phyloP scores from a whole-genome alignment of 106 monocot species.

The Chionographis japonica region DNA sequence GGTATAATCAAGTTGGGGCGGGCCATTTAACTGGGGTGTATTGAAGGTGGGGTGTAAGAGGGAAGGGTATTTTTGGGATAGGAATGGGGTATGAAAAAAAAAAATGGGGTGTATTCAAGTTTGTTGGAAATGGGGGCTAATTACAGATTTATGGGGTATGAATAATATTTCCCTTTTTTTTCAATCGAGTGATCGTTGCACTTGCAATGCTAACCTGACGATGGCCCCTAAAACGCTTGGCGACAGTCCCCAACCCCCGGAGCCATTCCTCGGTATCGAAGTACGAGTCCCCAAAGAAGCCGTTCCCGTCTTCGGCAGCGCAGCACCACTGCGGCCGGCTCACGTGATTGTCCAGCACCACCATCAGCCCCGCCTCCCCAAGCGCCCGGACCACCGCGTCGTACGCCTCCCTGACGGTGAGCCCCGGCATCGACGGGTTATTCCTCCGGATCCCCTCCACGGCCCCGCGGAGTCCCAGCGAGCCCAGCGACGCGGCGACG shows the following conservation, averaged over 20 bases:
- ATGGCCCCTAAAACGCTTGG: slow-evolving; percentile 10
- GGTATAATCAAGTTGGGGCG: no score
- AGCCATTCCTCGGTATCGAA: slow-evolving; percentile 47
- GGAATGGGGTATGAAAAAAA: no score
- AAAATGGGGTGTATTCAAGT: no score
- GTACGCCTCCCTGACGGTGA: slow-evolving; percentile 37
- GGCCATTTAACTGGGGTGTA: no score
- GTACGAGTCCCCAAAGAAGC: slow-evolving; percentile 45
- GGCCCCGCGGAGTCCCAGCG: slow-evolving; percentile 12
- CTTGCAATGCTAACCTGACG: slow-evolving; percentile 12
- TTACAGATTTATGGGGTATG: no score
- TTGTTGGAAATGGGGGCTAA: no score
- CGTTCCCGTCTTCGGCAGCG: slow-evolving; percentile 38
- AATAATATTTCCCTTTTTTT: no score
- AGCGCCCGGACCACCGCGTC: slow-evolving; percentile 33
- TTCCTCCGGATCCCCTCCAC: slow-evolving; percentile 14
- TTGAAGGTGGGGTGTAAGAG: no score
- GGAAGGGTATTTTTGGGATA: no score
- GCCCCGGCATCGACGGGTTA: slow-evolving; percentile 20
- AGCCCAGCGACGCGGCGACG: slow-evolving; percentile 19
- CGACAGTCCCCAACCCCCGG: slow-evolving; percentile 24
- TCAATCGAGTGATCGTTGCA: no score
- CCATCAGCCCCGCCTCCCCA: slow-evolving; percentile 41
- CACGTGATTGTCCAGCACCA: slow-evolving; percentile 51
- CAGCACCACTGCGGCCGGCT: slow-evolving; percentile 55